These are phyloP conservation scores for Lycium ferocissimum DNA, from an alignment of 257 asterid genomes.

Conservation along the genomic window DNA sequence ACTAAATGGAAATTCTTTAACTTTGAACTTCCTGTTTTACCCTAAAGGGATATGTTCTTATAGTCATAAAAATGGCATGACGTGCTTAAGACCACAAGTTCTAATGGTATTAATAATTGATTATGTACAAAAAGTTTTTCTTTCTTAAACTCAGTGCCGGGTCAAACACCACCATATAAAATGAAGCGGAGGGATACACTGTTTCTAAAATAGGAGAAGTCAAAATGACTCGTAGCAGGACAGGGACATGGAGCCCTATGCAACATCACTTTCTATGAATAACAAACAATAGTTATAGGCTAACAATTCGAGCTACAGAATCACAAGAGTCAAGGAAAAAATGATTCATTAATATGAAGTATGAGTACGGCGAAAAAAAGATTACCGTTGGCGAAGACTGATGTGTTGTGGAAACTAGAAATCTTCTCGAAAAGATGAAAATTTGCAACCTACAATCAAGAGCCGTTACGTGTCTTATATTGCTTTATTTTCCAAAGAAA, in stretches of 20 bases:
- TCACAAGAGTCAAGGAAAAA: neutral
- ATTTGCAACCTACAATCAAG: slow-evolving; percentile 72
- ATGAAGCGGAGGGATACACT: neutral
- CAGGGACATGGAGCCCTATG: neutral
- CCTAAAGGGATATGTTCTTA: neutral
- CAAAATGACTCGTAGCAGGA: neutral
- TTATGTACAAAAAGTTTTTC: neutral
- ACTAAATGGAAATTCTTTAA: neutral
- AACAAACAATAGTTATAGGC: neutral
- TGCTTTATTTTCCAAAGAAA: neutral
- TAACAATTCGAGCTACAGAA: slow-evolving; percentile 2
- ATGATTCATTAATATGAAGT: neutral
- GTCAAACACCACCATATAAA: neutral
- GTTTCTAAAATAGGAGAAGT: neutral
- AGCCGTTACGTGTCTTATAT: neutral
- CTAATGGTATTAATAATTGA: neutral
- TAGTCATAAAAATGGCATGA: neutral
- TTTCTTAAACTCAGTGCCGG: neutral
- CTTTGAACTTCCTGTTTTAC: neutral
- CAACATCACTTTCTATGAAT: neutral
- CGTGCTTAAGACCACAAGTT: neutral
- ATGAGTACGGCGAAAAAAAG: neutral
- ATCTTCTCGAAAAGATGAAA: slow-evolving; percentile 78
- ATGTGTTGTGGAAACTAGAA: slow-evolving; percentile 76
- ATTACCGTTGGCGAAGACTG: slow-evolving; percentile 89